Evolutionary conservation across 768 basidiomycete species (phyloP).

Genomic region (Boletus rubescentipes): DNA sequence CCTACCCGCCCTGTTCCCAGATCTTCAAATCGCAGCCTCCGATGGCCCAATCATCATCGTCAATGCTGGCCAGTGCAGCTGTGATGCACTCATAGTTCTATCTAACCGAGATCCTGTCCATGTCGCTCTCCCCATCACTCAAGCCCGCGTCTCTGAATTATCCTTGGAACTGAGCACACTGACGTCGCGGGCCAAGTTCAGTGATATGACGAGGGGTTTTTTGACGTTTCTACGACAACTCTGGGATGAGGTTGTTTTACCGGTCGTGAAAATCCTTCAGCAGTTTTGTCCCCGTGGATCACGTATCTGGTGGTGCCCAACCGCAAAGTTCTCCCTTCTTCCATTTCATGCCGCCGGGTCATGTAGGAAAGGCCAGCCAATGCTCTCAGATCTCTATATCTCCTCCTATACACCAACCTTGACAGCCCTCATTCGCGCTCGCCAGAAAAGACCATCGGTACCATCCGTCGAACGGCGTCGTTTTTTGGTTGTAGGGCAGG

Average conservation of each 20-base stretch:
- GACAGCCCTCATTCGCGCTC: background rate
- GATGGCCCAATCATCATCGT: conserved; percentile 35
- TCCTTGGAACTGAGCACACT: background rate
- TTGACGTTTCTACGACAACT: conserved; percentile 8
- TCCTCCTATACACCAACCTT: conserved; percentile 9
- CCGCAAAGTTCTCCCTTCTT: conserved; percentile 1
- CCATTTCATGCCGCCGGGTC: conserved; percentile 1
- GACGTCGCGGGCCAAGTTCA: background rate
- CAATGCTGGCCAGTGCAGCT: conserved; percentile 30
- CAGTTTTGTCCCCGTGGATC: background rate
- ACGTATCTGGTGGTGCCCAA: conserved; percentile 19
- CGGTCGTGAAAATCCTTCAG: conserved; percentile 10
- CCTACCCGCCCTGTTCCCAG: conserved; percentile 14
- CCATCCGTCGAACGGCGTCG: background rate
- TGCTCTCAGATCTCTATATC: background rate
- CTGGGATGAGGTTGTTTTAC: conserved; percentile 20
- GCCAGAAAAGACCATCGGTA: background rate
- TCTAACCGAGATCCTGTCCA: conserved; percentile 1
- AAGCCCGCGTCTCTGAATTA: background rate
- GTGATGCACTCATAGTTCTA: conserved; percentile 36
- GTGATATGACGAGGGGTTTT: background rate
- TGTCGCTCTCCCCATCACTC: background rate
- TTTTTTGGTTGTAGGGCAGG: conserved; percentile 5
- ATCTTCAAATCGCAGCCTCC: conserved; percentile 17
- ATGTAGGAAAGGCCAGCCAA: background rate